Base-by-base conservation (phyloP, 1,284 basidiomycete species). In the Ceratorhiza oryzae-sativae region DNA sequence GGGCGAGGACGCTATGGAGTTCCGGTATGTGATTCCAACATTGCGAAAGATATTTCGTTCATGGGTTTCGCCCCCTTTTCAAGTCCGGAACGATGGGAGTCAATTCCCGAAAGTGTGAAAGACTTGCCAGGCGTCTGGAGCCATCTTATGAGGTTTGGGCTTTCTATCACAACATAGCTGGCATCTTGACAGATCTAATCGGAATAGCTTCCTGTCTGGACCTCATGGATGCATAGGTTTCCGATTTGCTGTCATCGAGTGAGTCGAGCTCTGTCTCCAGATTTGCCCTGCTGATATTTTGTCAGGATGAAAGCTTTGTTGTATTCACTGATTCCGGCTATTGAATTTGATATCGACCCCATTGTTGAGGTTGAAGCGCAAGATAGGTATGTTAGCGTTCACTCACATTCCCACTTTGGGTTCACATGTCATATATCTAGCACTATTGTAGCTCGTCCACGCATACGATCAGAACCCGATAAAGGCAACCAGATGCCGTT, bases 11-110 rank as follows among this genome's bases (percentile, higher is more conserved):
- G 23, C 25, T 23, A 27, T 53, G 49, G 30, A 6, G n/a, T 53
- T 27, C 23, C 25, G 49, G 30, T 27, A 27, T 8, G 10, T 27
- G n/a, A 2, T 13, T 4, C n/a, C 30, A 12, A 23, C n/a, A 5
- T 53, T 25, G 18, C 8, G 46, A 48, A 18, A 48, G 46, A 10
- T 23, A 5, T 10, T 48, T 10, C 15, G 15, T 12, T 51, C 12
- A 51, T 25, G 13, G 18, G 34, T 55, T 18, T 55, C 15, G 13
- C 36, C 8, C 36, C 9, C 1, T 4, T 4, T 13, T 18, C n/a
- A 20, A 73, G 72, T 8, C 73, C 73, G 3, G 73, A 74, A 46
- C 55, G 73, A 12, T 74, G 73, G 73, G 55, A 72, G 49, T 61
- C 42, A 5, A 41, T 72, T 8, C 71, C 73, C 2, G 32, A 60